These are phyloP conservation scores for Noccaea bulbosa DNA, from an alignment of 345 rosid genomes.

Conservation along the genomic window DNA sequence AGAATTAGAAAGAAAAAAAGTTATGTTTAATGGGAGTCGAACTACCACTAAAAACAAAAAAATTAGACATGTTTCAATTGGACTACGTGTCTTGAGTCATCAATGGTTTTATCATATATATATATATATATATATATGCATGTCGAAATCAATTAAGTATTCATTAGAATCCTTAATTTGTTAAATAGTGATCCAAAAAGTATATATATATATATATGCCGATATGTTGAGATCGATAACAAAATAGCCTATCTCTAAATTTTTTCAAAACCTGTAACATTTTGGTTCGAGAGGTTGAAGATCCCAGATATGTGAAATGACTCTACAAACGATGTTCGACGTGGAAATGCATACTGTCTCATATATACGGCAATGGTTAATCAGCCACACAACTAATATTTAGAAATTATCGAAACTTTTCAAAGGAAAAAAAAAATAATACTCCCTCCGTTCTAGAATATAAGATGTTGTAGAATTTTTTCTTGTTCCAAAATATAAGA, in stretches of 20 bases:
- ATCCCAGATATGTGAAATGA: neutral
- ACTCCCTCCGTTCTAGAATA: no score
- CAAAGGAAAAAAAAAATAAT: neutral
- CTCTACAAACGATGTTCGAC: neutral
- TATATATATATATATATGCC: no score
- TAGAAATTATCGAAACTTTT: constrained; percentile 14
- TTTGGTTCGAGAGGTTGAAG: constrained; percentile 5
- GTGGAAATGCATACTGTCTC: constrained; percentile 9
- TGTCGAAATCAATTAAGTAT: neutral
- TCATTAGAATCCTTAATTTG: neutral
- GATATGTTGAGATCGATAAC: no score
- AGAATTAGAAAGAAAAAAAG: neutral
- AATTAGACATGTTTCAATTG: neutral
- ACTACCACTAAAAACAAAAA: neutral
- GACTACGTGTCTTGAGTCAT: neutral
- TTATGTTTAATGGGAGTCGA: neutral
- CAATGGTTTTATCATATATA: neutral
- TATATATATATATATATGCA: neutral
- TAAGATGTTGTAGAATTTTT: no score
- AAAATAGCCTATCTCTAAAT: no score
- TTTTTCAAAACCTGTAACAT: neutral
- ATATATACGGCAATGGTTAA: constrained; percentile 26
- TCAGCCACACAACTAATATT: constrained; percentile 25
- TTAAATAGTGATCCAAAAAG: no score
- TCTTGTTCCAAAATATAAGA: no score